Evolutionary conservation across 441 rosid species (phyloP).

Genomic region (Melastoma candidum): DNA sequence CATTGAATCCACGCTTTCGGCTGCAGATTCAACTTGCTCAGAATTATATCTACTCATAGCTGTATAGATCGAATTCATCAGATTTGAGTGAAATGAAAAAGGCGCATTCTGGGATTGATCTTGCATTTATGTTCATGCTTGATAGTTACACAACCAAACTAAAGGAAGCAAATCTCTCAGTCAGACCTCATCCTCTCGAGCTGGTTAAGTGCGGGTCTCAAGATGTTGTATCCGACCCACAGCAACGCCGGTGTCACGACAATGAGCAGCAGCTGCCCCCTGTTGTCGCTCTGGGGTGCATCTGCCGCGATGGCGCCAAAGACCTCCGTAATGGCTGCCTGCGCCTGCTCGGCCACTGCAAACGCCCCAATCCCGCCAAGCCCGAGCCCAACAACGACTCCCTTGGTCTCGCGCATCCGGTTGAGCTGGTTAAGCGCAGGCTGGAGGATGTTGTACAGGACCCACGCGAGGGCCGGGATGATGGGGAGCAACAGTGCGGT

Average conservation of each 20-base stretch:
- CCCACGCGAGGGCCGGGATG: constrained; percentile 83
- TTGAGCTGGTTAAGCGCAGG: constrained; percentile 85
- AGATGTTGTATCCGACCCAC: constrained; percentile 48
- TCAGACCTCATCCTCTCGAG: constrained; percentile 44
- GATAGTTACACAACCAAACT: no score
- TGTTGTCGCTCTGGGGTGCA: constrained; percentile 30
- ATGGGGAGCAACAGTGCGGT: constrained; percentile 66
- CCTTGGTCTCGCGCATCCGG: constrained; percentile 57
- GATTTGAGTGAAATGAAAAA: no score
- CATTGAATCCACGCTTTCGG: no score
- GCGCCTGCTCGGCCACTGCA: constrained; percentile 31
- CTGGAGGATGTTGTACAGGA: constrained; percentile 82
- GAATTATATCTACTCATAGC: no score
- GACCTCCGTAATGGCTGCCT: constrained; percentile 35
- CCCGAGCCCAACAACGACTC: constrained; percentile 60
- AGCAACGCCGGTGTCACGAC: constrained; percentile 41
- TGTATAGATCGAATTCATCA: no score
- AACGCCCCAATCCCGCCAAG: constrained; percentile 55
- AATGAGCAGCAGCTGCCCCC: constrained; percentile 51
- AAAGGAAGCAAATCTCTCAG: constrained; percentile 1
- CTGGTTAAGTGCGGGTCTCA: constrained; percentile 55
- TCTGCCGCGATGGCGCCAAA: constrained; percentile 3
- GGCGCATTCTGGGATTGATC: no score
- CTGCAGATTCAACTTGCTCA: no score
- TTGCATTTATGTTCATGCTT: no score